Conservation (phyloP, 495 filamentous ascomycete genomes). For the Chaetomidium leptoderma region DNA sequence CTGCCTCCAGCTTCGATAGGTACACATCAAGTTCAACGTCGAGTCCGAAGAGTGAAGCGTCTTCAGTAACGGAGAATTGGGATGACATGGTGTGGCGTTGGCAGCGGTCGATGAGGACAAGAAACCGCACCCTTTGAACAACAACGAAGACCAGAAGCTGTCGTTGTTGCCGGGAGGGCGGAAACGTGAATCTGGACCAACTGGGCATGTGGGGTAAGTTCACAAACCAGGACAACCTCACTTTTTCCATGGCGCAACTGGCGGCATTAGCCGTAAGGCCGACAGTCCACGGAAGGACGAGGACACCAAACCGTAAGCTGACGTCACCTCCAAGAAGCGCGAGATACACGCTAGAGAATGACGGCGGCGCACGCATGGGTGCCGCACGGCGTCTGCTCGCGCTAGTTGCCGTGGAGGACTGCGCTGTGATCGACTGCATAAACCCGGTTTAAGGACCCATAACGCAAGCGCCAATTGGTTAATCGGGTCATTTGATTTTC, state of each 20-base stretch:
- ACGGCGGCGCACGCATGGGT: background rate
- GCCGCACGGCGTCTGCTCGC: background rate
- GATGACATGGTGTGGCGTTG: too few species aligned
- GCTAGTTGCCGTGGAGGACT: background rate
- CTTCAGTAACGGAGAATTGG: too few species aligned
- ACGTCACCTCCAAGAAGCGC: background rate
- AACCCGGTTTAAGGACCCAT: too few species aligned
- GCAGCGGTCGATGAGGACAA: too few species aligned
- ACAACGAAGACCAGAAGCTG: background rate
- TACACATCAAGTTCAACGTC: too few species aligned
- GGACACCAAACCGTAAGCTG: background rate
- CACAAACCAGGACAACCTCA: background rate
- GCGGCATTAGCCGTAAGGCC: background rate
- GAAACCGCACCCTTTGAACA: too few species aligned
- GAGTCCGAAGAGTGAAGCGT: too few species aligned
- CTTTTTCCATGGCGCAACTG: background rate
- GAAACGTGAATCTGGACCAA: background rate
- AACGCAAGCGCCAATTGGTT: too few species aligned
- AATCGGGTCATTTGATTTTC: too few species aligned
- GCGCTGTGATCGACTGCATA: background rate
- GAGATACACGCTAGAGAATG: background rate
- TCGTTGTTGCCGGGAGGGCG: background rate
- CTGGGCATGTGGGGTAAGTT: background rate
- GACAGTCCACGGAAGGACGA: background rate
- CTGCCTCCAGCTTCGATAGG: too few species aligned